phyloP scores from a whole-genome alignment of 768 basidiomycete genomes.

The Kwoniella shandongensis region DNA sequence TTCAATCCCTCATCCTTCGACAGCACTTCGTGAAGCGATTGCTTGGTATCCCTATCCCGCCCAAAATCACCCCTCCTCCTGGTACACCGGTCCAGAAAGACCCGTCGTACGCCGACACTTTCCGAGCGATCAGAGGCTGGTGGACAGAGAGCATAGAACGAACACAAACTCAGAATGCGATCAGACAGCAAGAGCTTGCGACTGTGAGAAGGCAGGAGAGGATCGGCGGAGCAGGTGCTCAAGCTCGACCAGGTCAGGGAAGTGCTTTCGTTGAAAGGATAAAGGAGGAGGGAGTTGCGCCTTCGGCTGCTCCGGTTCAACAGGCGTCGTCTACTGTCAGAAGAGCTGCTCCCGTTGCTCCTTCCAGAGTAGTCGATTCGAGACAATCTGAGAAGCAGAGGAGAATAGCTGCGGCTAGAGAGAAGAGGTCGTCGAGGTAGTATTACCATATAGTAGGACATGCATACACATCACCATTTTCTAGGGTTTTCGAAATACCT shows the following conservation, averaged over 20 bases:
- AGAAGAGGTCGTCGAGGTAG: constrained; percentile 15
- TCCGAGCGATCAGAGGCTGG: constrained; percentile 19
- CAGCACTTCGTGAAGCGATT: constrained; percentile 25
- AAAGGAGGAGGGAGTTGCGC: constrained; percentile 1
- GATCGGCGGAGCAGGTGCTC: background rate
- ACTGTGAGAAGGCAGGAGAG: background rate
- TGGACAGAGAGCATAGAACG: constrained; percentile 3
- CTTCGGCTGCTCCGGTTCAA: background rate
- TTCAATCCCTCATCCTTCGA: constrained; percentile 61
- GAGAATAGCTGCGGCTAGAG: constrained; percentile 26
- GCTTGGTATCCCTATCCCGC: constrained; percentile 36
- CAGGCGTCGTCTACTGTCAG: background rate
- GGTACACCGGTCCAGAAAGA: constrained; percentile 14
- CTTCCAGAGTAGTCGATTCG: background rate
- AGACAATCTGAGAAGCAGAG: constrained; percentile 26
- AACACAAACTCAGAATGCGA: background rate
- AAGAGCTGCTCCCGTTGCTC: background rate
- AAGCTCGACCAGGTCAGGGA: background rate
- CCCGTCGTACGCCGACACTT: constrained; percentile 30
- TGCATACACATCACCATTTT: no score
- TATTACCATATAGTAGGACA: no score
- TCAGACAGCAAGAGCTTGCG: constrained; percentile 1
- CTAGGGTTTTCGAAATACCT: no score
- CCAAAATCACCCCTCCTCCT: constrained; percentile 24
- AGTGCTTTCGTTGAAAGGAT: constrained; percentile 14